phyloP scores from a whole-genome alignment of 2,329 filamentous ascomycete species.

The Penicillium janthinellum region DNA sequence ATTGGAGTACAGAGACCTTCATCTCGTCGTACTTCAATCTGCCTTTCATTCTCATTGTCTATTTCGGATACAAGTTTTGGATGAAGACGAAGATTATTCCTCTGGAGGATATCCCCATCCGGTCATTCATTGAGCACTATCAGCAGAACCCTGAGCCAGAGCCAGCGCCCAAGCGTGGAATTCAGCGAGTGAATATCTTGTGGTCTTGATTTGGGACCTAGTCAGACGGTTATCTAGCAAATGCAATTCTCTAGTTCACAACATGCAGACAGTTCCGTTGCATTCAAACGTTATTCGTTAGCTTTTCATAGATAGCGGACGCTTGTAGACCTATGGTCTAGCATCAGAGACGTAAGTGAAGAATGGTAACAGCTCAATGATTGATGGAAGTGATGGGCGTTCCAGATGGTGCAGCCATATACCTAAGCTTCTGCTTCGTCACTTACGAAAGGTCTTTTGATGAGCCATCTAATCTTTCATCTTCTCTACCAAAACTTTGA shows the following conservation, averaged over 20 bases:
- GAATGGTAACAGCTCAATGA: no score
- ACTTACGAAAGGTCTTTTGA: no score
- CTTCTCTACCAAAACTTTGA: no score
- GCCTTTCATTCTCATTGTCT: slow-evolving; percentile 57
- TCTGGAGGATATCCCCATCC: slow-evolving; percentile 38
- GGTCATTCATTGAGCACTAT: slow-evolving; percentile 36
- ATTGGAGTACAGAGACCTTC: slow-evolving; percentile 60
- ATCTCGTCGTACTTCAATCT: slow-evolving; percentile 62
- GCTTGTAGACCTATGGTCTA: no score
- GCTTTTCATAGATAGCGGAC: no score
- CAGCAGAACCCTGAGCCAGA: slow-evolving; percentile 31
- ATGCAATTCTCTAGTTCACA: background rate
- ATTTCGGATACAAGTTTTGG: slow-evolving; percentile 45
- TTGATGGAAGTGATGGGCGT: no score
- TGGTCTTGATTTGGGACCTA: slow-evolving; percentile 21
- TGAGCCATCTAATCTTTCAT: no score
- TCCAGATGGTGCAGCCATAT: no score
- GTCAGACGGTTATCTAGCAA: background rate
- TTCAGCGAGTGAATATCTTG: slow-evolving; percentile 29
- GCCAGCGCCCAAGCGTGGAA: slow-evolving; percentile 24
- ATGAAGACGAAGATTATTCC: slow-evolving; percentile 39
- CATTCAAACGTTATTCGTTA: no score
- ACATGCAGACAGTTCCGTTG: no score
- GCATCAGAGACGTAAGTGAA: no score
- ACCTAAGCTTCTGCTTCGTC: no score